Evolutionary conservation across 2,329 filamentous ascomycete species (phyloP), one percentile per base, ranked within the genome.

Genomic region (Diaporthe eres): DNA sequence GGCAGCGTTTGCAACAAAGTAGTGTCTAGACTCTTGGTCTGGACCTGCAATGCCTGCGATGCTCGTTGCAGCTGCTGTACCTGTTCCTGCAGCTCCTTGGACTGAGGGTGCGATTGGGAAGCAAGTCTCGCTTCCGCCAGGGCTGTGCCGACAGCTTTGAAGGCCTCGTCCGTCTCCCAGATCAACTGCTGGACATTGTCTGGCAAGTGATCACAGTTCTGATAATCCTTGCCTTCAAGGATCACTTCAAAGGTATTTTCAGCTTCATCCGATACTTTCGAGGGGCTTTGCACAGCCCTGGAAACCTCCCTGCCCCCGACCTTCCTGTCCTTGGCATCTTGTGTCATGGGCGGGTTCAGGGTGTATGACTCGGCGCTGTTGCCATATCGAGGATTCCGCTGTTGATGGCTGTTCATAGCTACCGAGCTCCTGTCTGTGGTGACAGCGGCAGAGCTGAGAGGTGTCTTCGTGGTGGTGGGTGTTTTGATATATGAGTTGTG

Each of bases 121-220:
- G 79, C 75, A 28, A 81, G 75, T 74, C 81, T 82, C 25, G 84
- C 83, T 71, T 87, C 83, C 49, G 82, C 82, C 53, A 89, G 80
- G 25, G 85, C 84, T 70, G 80, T 82, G 3, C 84, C 86, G 34
- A 88, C 85, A 17, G 85, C 84, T 79, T 85, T 84, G 81, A 90
- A 90, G 39, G 88, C 87, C 74, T 87, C 84, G 76, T 90, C 88
- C 5, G 88, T 86, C 78, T 90, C 85, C 76, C 83, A 82, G 63
- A 89, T 87, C 77, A 90, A 83, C 77, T 86, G 83, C 71, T 87
- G 84, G 4, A 88, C 82, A 74, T 84, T 84, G 53, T 85, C 82
- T 17, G 83, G 84, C 78, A 83, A 79, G 53, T 68, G 44, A n/a
- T 39, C 34, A 31, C 53, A n/a, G 7, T 76, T 65, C 10, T 58